These are phyloP conservation scores for Cytospora piceae DNA, from an alignment of 2,329 filamentous ascomycete genomes.

Conservation along the genomic window DNA sequence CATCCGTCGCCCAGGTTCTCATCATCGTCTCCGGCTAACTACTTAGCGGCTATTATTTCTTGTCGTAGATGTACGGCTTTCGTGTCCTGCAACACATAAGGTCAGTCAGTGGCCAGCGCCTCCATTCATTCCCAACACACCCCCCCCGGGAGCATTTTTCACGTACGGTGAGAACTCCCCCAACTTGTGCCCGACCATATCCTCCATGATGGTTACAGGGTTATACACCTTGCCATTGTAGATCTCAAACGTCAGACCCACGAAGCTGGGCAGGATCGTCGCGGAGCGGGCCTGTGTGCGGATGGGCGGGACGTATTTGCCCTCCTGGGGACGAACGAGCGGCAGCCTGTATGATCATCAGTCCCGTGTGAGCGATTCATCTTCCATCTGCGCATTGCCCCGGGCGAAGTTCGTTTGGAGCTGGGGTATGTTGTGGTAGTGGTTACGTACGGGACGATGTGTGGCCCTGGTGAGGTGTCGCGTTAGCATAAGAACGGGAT, in stretches of 20 bases:
- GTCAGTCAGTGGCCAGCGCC: background rate
- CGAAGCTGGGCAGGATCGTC: constrained; percentile 90
- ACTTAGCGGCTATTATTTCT: constrained; percentile 33
- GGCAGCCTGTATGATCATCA: constrained; percentile 53
- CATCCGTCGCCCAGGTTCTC: background rate
- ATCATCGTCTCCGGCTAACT: no score
- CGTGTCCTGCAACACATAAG: constrained; percentile 49
- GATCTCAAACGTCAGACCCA: constrained; percentile 85
- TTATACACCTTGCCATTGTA: constrained; percentile 90
- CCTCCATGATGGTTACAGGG: constrained; percentile 83
- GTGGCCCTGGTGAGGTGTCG: constrained; percentile 57
- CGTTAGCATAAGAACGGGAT: background rate
- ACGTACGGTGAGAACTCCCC: constrained; percentile 89
- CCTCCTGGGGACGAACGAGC: constrained; percentile 63
- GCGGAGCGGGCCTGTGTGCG: constrained; percentile 85
- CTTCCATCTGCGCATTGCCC: background rate
- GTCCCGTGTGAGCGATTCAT: background rate
- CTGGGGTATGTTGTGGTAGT: constrained; percentile 25
- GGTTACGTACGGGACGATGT: constrained; percentile 57
- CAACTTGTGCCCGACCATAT: constrained; percentile 95
- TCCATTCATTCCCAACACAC: background rate
- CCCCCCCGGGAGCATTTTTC: background rate
- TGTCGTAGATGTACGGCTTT: constrained; percentile 60
- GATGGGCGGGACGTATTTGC: constrained; percentile 71
- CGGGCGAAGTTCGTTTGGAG: constrained; percentile 7